Conservation (phyloP, 768 basidiomycete species). For the Boletus patriciae region DNA sequence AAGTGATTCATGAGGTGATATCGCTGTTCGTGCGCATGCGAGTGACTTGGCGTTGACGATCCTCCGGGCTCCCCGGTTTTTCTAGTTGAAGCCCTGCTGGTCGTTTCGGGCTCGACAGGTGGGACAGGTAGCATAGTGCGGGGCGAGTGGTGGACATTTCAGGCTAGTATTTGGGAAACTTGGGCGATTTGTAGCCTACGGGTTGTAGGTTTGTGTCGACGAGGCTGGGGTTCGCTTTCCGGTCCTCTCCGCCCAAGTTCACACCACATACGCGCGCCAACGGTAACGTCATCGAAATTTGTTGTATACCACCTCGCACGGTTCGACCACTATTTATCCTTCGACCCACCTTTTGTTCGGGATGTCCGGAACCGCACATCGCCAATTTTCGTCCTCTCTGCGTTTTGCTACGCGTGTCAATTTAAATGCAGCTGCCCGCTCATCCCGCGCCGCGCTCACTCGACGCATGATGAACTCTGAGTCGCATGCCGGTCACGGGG, state of each 20-base stretch:
- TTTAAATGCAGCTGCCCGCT: slow-evolving; percentile 6
- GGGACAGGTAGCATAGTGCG: neutral
- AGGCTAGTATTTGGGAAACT: neutral
- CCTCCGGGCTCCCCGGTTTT: neutral
- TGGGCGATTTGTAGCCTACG: neutral
- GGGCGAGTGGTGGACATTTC: neutral
- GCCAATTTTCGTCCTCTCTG: slow-evolving; percentile 15
- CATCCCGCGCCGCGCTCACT: slow-evolving; percentile 15
- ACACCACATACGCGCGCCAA: slow-evolving; percentile 12
- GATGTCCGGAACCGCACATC: slow-evolving; percentile 27
- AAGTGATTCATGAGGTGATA: slow-evolving; percentile 9
- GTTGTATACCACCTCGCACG: slow-evolving; percentile 3
- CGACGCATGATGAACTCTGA: slow-evolving; percentile 30
- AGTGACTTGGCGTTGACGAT: neutral
- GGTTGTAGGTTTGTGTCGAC: neutral
- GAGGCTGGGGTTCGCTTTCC: slow-evolving; percentile 10
- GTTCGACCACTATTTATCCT: slow-evolving; percentile 15
- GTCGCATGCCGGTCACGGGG: slow-evolving; percentile 21
- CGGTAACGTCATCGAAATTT: slow-evolving; percentile 32
- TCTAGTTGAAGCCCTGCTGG: neutral
- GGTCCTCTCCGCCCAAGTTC: slow-evolving; percentile 32
- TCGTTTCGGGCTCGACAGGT: neutral
- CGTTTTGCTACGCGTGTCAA: slow-evolving; percentile 16
- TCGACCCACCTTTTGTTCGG: neutral
- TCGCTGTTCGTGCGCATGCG: neutral